Evolutionary conservation across 2,329 filamentous ascomycete genomes (phyloP), one percentile per base, ranked within the genome.

Genomic region (Mycosphaerella sp.): DNA sequence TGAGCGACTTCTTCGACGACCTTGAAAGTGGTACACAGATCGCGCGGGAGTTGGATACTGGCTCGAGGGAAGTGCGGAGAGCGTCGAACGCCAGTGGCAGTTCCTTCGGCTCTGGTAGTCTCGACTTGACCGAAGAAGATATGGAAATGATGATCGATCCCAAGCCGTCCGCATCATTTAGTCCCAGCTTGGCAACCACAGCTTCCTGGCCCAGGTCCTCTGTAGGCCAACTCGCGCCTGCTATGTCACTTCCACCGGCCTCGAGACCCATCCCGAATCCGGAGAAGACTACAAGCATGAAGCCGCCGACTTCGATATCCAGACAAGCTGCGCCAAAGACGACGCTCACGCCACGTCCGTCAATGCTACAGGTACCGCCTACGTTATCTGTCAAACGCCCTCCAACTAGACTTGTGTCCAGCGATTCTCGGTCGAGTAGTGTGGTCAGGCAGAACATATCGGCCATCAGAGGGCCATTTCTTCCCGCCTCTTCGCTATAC

Each of bases 1-100:
- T 62, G 12, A 41, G 27, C n/a, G 50, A 43, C 43, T 61, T 64
- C 49, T 64, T 56, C 44, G 66, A 71, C 36, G 71, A 74, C n/a
- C 62, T 75, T 2, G 72, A 70, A n/a, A 72, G 66, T 51, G 69
- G 66, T 32, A 72, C 72, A 0, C 73, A 75, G 52, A 71, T 75
- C 32, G 71, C 71, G 6, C 67, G 72, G 7, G 72, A 75, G 28
- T 59, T 75, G 7, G 62, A 61, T 2, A 53, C 50, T 13, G 65
- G 65, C 12, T 13, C 16, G 13, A 40, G 41, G 6, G 27, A 44
- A 2, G 13, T 10, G n/a, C 39, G 36, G 9, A 35, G 42, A 27
- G 40, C 49, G 14, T 25, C 40, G 13, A 28, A 42, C 18, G 44
- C 44, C n/a, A 30, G 46, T 18, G 44, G 63, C 13, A 64, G 60